Evolutionary conservation across 208 protist genomes (phyloP).

Genomic region (Leishmania arabica): DNA sequence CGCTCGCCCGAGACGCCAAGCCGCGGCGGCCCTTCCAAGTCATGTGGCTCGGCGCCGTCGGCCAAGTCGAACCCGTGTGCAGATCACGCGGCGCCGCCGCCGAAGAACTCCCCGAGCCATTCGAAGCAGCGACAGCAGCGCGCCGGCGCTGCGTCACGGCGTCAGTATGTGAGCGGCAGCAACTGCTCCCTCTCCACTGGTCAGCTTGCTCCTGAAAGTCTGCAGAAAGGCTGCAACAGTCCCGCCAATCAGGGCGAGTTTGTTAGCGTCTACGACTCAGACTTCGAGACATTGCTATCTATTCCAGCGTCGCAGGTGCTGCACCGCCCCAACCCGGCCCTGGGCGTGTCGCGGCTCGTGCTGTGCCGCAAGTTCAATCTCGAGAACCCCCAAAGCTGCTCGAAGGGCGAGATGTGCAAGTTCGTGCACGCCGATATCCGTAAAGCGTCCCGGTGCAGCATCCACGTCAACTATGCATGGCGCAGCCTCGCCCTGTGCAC

Average conservation of each 20-base stretch:
- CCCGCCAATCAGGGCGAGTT: background rate
- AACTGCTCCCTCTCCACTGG: background rate
- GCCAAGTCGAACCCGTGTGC: background rate
- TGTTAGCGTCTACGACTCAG: slow-evolving; percentile 59
- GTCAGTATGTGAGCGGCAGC: background rate
- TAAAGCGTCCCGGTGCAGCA: slow-evolving; percentile 32
- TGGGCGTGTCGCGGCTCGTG: slow-evolving; percentile 67
- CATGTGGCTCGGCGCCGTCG: background rate
- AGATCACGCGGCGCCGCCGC: background rate
- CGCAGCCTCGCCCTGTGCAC: slow-evolving; percentile 47
- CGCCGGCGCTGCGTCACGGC: background rate
- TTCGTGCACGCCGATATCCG: slow-evolving; percentile 78
- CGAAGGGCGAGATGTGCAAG: slow-evolving; percentile 59
- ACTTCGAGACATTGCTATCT: slow-evolving; percentile 57
- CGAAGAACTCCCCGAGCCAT: background rate
- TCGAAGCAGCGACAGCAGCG: slow-evolving; percentile 3
- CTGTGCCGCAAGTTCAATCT: slow-evolving; percentile 70
- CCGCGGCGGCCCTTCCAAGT: background rate
- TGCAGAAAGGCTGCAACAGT: background rate
- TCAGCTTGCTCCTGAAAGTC: background rate
- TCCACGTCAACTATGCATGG: slow-evolving; percentile 88
- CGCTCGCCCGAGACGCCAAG: background rate
- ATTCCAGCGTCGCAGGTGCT: slow-evolving; percentile 40
- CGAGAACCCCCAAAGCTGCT: slow-evolving; percentile 42
- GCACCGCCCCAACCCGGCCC: slow-evolving; percentile 46